Evolutionary conservation across 2,329 filamentous ascomycete species (phyloP), one percentile per base, ranked within the genome.

Genomic region (Nemania abortiva): DNA sequence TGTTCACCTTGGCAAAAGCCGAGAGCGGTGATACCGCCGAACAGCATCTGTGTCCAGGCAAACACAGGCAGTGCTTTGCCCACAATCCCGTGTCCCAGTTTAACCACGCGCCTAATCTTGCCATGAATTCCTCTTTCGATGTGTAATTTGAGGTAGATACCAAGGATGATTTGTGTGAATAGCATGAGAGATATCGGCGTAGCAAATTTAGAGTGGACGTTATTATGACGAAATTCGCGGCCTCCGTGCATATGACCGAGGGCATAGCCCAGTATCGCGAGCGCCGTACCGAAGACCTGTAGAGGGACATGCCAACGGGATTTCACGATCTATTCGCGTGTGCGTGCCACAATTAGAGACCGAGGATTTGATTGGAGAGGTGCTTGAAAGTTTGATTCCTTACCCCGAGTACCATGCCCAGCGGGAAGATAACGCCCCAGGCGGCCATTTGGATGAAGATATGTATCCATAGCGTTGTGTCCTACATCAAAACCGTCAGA

Each of bases 1-100:
- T 99, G 95, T 66, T 98, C 95, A 63, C 87, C 94, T 73, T 94
- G 92, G 80, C 96, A 99, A 84, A 97, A 98, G 24, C 96, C 96
- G 65, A 97, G 85, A 3, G 92, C 87, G 0, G 95, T 95, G 77
- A 99, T 98, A 47, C 94, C 96, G 59, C 96, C 96, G 80, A 99
- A 97, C 6, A 99, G 79, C 90, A 99, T 97, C 84, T 99, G 96
- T 6, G 91, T 87, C 96, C 96, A 99, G 29, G 92, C 89, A 1
- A 94, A 86, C 2, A 98, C 82, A 0, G 96, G 96, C 85, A 99
- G 92, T 1, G 89, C 82, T 82, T 97, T 98, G 73, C 96, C 96
- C 47, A 97, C 82, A 65, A 98, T 81, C 24, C 92, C 91, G 79
- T 99, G 96, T 29, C 86, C 86, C 15, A 90, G 83, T 6, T 95